Evolutionary conservation across 75 land plant genomes (phyloP), one percentile per base, ranked within the genome.

Genomic region (Chamaecyparis obtusa): DNA sequence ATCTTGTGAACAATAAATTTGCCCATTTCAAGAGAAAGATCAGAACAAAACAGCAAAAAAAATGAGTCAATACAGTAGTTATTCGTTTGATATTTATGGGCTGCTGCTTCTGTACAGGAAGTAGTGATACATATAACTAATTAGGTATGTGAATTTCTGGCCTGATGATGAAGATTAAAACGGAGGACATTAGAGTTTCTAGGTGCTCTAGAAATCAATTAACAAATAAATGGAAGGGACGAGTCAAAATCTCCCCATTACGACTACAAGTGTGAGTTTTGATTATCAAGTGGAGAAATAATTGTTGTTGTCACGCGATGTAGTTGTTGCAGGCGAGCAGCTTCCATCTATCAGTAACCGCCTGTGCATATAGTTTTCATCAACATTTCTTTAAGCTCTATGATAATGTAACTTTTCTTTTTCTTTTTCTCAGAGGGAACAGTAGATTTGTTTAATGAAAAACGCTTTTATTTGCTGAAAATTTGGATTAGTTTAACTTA

Each of bases 281-380:
- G 11, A 44, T 74, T 33, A 33, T 33, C 13, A 32, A 32, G 76
- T 74, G 16, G 76, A 74, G 76, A 74, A 74, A 74, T 74, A 74
- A 74, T 74, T 74, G 41, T 39, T 39, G 41, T 39, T 39, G 5
- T 74, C 76, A 3, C 11, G 76, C 14, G 48, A 27, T 17, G 21
- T 76, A 33, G 49, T 46, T 5, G 49, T 81, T 86, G 49, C 49
- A 54, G 39, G 82, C 84, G 56, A 37, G 39, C 75, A 86, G 85
- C 87, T 43, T 79, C 74, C 87, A 81, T 74, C 46, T 24, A 64
- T 5, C 27, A 80, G 16, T 46, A 86, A 86, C 17, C 37, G 55
- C 36, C 76, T 74, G 76, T 74, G 4, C 5, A n/a, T 9, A 2
- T 2, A n/a, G 7, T 2, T 27, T 27, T 9, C 32, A n/a, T 71